Conservation (phyloP, 768 basidiomycete genomes). For the Hemileccinum impolitum region DNA sequence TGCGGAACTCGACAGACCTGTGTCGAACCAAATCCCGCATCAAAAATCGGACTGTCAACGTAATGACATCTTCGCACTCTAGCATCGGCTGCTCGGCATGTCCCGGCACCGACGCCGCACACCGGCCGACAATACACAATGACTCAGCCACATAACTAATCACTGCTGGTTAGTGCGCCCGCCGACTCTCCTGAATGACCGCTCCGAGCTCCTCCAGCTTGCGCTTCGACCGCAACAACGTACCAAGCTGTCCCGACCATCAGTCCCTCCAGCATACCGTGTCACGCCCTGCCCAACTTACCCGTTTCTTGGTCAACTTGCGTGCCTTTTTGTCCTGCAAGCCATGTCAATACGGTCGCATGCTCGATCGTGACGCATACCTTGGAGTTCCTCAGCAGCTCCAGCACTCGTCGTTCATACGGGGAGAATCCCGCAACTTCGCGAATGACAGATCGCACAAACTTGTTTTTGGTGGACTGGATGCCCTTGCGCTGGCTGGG, state of each 20-base stretch:
- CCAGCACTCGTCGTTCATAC: constrained; percentile 97
- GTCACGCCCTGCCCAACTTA: constrained; percentile 41
- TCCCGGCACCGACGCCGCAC: neutral
- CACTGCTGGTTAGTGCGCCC: constrained; percentile 46
- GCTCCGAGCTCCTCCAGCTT: constrained; percentile 94
- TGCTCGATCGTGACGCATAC: constrained; percentile 35
- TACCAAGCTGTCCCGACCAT: constrained; percentile 69
- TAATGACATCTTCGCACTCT: constrained; percentile 10
- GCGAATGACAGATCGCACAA: constrained; percentile 89
- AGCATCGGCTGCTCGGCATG: constrained; percentile 23
- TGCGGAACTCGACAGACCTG: neutral
- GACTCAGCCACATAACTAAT: constrained; percentile 14
- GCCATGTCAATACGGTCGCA: neutral
- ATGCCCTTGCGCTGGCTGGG: constrained; percentile 93
- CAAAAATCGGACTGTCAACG: constrained; percentile 23
- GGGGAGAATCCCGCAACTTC: constrained; percentile 98
- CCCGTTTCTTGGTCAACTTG: constrained; percentile 99
- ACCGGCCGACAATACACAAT: constrained; percentile 1
- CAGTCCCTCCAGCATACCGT: neutral
- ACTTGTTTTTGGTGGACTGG: constrained; percentile 85
- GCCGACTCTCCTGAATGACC: constrained; percentile 92
- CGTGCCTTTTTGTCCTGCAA: constrained; percentile 95
- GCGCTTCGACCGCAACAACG: constrained; percentile 96
- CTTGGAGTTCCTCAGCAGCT: constrained; percentile 97
- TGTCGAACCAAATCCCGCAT: constrained; percentile 7